Evolutionary conservation across 192 early-diverging fungal genomes (phyloP), one percentile per base, ranked within the genome.

Genomic region (Coemansia nantahalensis): DNA sequence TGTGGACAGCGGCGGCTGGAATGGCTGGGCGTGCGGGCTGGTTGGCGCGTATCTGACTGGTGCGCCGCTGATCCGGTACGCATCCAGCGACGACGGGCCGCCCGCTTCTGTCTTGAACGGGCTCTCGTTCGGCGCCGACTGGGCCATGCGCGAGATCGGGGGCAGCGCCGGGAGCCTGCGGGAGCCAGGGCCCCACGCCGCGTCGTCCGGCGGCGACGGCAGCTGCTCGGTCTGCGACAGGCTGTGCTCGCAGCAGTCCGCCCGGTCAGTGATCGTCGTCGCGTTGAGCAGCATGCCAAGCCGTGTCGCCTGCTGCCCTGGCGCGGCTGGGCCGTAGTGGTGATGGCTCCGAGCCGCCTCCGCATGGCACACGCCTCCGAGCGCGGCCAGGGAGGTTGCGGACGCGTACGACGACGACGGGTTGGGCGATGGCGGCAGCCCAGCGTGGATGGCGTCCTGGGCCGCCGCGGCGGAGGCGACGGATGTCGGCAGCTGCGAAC

Each of bases 211-310:
- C 36, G 65, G 65, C 14, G 65, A 67, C 32, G 58, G 36, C 42
- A 68, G 55, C 39, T 66, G 63, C 45, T 41, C 46, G 16, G 41
- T 26, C 0, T 47, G 36, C 5, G 36, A 8, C 30, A n/a, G 14
- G 7, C 26, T 19, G 41, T 16, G 39, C 18, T 39, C 26, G 22
- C 31, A 46, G 34, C 31, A 39, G 53, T 50, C 54, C 45, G 56
- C 47, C 40, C 52, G 51, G 53, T 73, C 69, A 0, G 69, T 62
- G 39, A 73, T 44, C 7, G 57, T 73, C 5, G 69, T 65, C 10
- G 69, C 69, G 28, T 73, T 73, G 22, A 73, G 54, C 47, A 73
- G 59, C 33, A 73, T 45, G 49, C 65, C 69, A 8, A 73, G 65
- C 24, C 69, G 62, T 48, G 65, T 62, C 17, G 62, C 42, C 38